Conservation (phyloP, 2,329 filamentous ascomycete genomes). For the Scedosporium minutisporum region DNA sequence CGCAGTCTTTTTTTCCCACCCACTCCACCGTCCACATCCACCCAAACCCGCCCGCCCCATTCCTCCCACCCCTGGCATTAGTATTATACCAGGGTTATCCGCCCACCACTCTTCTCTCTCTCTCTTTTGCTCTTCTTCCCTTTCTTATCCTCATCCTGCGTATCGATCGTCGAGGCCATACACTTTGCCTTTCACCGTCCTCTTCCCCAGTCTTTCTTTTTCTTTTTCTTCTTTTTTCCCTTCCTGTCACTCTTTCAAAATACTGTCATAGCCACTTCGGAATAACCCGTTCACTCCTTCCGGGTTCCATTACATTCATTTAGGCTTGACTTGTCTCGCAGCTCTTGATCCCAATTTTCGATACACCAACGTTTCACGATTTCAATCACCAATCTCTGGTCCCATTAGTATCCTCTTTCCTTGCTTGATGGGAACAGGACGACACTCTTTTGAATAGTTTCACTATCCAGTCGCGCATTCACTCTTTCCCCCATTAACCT, state of each 20-base stretch:
- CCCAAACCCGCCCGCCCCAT: slow-evolving; percentile 16
- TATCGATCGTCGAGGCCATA: slow-evolving; percentile 17
- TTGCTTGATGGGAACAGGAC: slow-evolving; percentile 18
- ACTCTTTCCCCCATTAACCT: background rate
- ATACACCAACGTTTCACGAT: background rate
- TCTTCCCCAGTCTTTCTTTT: slow-evolving; percentile 20
- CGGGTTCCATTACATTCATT: slow-evolving; percentile 16
- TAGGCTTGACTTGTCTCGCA: slow-evolving; percentile 7
- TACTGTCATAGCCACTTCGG: background rate
- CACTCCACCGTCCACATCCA: background rate
- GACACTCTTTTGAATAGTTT: slow-evolving; percentile 17
- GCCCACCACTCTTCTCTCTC: slow-evolving; percentile 23
- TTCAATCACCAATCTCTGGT: background rate
- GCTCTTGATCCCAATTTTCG: background rate
- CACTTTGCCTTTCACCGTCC: slow-evolving; percentile 22
- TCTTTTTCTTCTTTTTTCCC: slow-evolving; percentile 10
- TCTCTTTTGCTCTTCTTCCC: slow-evolving; percentile 22
- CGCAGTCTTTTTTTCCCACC: background rate
- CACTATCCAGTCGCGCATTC: slow-evolving; percentile 1
- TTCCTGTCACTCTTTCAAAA: slow-evolving; percentile 11
- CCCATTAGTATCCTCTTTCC: slow-evolving; percentile 9
- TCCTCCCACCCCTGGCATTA: slow-evolving; percentile 15
- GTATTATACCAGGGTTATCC: slow-evolving; percentile 26
- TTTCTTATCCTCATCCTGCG: slow-evolving; percentile 18
- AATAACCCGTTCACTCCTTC: slow-evolving; percentile 17